Base-by-base conservation (phyloP, 2,329 filamentous ascomycete genomes). In the Drechslerella dactyloides region DNA sequence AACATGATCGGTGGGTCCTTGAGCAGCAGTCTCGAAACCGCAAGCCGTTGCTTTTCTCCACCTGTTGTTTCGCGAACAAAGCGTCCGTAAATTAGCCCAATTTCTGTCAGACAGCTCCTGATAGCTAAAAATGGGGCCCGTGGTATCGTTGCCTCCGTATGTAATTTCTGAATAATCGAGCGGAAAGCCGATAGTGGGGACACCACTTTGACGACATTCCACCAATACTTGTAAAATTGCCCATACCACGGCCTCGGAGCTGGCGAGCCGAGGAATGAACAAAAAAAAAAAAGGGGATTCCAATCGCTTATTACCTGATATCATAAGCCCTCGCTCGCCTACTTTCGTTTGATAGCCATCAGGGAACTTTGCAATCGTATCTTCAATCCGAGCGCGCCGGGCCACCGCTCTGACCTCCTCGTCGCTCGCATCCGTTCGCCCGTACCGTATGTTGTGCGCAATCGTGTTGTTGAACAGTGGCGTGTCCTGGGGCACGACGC, bases 381-480 rank as follows among this genome's bases (percentile, higher is more conserved):
- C 88, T 79, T 97, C 89, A 66, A 99, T 91, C 64, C 88, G 87
- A 1, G 94, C 93, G 60, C 91, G 85, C 77, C 88, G 87, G 1
- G 94, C 92, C 0, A 91, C 94, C 30, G 87, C 87, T 11, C 87
- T 79, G 6, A 99, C 89, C 65, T 88, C 83, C 33, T 91, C 90
- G 8, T 85, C 82, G 0, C 87, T 84, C 0, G 93, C 93, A 52
- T 87, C 86, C 74, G 97, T 85, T 75, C 90, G 86, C 56, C 94
- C 94, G 79, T 99, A 99, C 74, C 87, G 89, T 77, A 99, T 96
- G 79, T 99, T 99, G 79, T 97, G 91, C 78, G 90, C 89, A 68
- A 99, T 93, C 0, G 92, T 94, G 78, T 96, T 92, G 79, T 99
- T 99, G 83, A 99, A 99, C 0, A 99, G 84, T 0, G 94, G 93